A percentile compares a stretch with the other conserved stretches of the same genome.
phyloP scores from a whole-genome alignment of 1,284 basidiomycete genomes.

The Sphagnurus paluster region DNA sequence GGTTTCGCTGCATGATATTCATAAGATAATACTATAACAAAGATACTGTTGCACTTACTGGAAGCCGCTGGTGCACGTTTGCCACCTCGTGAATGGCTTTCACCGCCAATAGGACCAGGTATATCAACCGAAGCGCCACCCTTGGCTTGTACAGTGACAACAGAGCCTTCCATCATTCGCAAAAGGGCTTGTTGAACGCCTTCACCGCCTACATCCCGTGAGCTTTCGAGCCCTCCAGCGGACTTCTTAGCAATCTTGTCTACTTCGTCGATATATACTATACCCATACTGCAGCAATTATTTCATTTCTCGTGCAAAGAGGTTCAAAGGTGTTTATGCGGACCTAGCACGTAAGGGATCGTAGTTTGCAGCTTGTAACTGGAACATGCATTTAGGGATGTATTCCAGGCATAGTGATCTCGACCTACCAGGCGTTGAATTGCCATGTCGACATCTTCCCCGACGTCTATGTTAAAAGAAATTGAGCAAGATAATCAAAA shows the following conservation, averaged over 20 bases:
- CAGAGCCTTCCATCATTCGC: slow-evolving; percentile 90
- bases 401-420: neutral
- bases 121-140: slow-evolving; percentile 47
- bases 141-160: slow-evolving; percentile 80
- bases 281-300: slow-evolving; percentile 65
- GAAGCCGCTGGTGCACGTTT: slow-evolving; percentile 36
- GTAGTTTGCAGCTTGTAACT: slow-evolving; percentile 86
- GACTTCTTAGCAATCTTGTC: slow-evolving; percentile 87
- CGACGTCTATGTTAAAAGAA: slow-evolving; percentile 65
- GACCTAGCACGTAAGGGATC: slow-evolving; percentile 82
- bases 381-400: slow-evolving; percentile 9
- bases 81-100: slow-evolving; percentile 48
- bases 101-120: slow-evolving; percentile 38
- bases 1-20: slow-evolving; percentile 70
- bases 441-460: slow-evolving; percentile 92
- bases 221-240: slow-evolving; percentile 64
- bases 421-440: slow-evolving; percentile 73
- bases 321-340: slow-evolving; percentile 3
- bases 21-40: neutral
- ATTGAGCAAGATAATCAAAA: slow-evolving; percentile 6
- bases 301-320: slow-evolving; percentile 9
- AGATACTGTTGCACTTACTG: slow-evolving; percentile 34
- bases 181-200: slow-evolving; percentile 94
- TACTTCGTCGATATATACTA: slow-evolving; percentile 95
- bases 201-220: slow-evolving; percentile 92